Percentiles rank a stretch among this genome's conserved stretches.
Evolutionary conservation across 139 green algal species (phyloP).

Genomic region (Limnomonas spitsbergensis): DNA sequence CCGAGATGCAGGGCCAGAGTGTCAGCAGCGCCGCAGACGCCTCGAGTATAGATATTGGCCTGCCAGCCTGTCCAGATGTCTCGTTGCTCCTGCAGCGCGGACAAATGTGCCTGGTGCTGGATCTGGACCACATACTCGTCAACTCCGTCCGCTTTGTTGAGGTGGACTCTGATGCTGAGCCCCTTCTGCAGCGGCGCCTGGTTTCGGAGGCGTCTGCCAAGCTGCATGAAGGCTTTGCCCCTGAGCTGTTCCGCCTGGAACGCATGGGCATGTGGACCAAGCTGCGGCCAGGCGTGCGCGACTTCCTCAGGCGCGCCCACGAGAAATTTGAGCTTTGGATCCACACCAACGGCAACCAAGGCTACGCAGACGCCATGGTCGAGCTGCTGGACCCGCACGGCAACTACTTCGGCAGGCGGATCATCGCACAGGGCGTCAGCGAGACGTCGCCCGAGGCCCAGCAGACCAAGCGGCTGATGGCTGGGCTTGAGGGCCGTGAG

Average conservation of each 20-base stretch:
- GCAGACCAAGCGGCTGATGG: conserved; percentile 42
- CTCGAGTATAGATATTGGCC: neutral
- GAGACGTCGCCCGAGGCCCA: conserved; percentile 4
- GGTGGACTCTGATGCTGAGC: conserved; percentile 27
- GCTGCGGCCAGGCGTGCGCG: conserved; percentile 76
- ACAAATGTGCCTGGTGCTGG: conserved; percentile 74
- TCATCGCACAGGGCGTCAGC: conserved; percentile 47
- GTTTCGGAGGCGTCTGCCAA: neutral
- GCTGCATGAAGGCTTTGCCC: conserved; percentile 2
- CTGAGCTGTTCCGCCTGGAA: conserved; percentile 61
- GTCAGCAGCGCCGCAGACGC: too few species aligned
- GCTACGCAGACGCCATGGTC: conserved; percentile 68
- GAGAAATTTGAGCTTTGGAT: conserved; percentile 84
- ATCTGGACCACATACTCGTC: conserved; percentile 93
- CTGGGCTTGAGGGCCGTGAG: conserved; percentile 69
- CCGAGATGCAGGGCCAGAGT: too few species aligned
- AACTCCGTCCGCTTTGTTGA: conserved; percentile 67
- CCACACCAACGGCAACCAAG: conserved; percentile 80
- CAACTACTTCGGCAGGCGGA: conserved; percentile 62
- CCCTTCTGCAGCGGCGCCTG: conserved; percentile 25
- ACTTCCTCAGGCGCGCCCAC: conserved; percentile 57
- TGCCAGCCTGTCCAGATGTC: conserved; percentile 2
- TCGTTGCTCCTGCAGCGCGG: conserved; percentile 10
- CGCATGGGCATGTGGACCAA: conserved; percentile 89
- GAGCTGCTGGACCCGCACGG: conserved; percentile 74